Percentiles rank a stretch among this genome's conserved stretches.
Conservation (phyloP, 2,329 filamentous ascomycete genomes). For the Apiospora pterosperma region DNA sequence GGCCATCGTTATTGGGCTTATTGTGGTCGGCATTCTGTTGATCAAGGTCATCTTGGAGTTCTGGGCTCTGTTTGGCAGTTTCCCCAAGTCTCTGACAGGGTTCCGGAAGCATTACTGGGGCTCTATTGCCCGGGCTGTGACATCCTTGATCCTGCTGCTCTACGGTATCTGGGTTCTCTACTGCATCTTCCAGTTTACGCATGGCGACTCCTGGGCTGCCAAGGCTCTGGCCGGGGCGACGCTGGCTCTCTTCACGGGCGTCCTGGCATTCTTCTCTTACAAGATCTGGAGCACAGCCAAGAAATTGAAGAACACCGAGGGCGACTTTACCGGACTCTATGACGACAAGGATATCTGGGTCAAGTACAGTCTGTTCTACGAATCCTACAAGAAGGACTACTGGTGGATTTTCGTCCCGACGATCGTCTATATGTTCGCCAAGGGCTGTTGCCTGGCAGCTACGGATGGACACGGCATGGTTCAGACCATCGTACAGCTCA, state of each 20-base stretch:
- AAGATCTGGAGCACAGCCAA: conserved; percentile 77
- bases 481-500: conserved; percentile 76
- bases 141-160: conserved; percentile 82
- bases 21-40: conserved; percentile 81
- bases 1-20: conserved; percentile 78
- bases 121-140: conserved; percentile 83
- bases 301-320: conserved; percentile 68
- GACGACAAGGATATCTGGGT: conserved; percentile 88
- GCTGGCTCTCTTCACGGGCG: conserved; percentile 71
- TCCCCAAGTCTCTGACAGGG: conserved; percentile 73
- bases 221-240: conserved; percentile 81
- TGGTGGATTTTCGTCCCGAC: conserved; percentile 96
- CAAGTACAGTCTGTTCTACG: conserved; percentile 97
- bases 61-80: conserved; percentile 86
- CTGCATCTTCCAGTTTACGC: conserved; percentile 92
- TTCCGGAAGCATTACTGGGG: conserved; percentile 98
- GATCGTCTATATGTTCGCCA: conserved; percentile 87
- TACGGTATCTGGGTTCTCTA: conserved; percentile 96
- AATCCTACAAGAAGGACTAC: conserved; percentile 88
- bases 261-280: conserved; percentile 80
- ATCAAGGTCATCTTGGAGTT: conserved; percentile 88
- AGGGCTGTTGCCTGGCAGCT: conserved; percentile 80
- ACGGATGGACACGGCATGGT: conserved; percentile 80
- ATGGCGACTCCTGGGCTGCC: conserved; percentile 91
- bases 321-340: conserved; percentile 70